Base-by-base conservation (phyloP, 148 eudicot genomes). In the Chenopodium berlandieri region DNA sequence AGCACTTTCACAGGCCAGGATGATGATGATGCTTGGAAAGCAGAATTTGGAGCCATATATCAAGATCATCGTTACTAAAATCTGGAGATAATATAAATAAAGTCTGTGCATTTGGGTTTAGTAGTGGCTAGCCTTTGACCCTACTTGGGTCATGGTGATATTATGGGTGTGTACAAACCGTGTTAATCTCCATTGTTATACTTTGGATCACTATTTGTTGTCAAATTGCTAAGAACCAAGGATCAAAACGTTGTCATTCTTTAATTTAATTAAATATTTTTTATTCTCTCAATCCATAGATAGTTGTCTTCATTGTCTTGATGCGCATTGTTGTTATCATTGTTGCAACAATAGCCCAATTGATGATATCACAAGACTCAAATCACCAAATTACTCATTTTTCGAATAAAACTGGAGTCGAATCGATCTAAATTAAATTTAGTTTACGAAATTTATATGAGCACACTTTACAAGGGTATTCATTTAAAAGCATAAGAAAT, bases 1-100 rank as follows among this genome's bases (percentile, higher is more conserved):
- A 81, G 88, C 77, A 81, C 78, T 27, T 75, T 44, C 84, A 74
- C 79, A 22, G 23, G 64, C 67, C 48, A 47, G 50, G 75, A 85
- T 60, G 84, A 84, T 12, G 92, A 90, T 60, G 97, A 94, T 83
- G 91, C 93, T 16, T 97, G 98, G 99, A 88, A 93, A 77, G 89
- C 98, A 12, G 99, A 91, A 82, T 97, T 97, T 58, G 98, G 97
- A 65, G 94, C 97, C 8, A 90, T 89, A 74, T 97, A 97, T 82
- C 97, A 92, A 79, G 88, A 97, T 73, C 94, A 94, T 76, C 86
- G 91, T 70, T 89, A 89, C 83, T 90, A 72, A 77, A 25, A 46
- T 19, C 47, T 44, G 62, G 62, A 56, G 54, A 50, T 50, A 48
- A 7, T 9, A 47, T 47, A 9, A 48, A 56, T 12, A 17, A 12